Evolutionary conservation across 768 basidiomycete species (phyloP), one percentile per base, ranked within the genome.

Genomic region (Peribolospora kevripleyi): DNA sequence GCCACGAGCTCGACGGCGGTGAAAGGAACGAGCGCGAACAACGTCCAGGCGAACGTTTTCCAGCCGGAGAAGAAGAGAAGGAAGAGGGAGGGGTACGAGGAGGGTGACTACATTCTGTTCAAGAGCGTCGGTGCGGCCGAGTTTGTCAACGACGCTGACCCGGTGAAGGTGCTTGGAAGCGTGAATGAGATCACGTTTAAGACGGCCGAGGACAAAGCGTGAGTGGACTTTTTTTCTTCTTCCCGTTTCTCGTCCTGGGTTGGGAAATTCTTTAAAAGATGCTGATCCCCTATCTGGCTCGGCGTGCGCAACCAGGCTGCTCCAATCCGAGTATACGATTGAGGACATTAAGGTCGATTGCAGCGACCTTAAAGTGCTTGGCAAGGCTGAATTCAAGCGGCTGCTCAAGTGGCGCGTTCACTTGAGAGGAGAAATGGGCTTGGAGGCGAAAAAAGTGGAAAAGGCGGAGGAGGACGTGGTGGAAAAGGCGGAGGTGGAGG

Each of bases 61-160:
- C 85, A 90, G 60, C 93, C 93, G 2, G 88, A 91, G 68, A 97
- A 93, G 72, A 93, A 90, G 68, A 75, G 88, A 46, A 74, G 93
- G 55, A 77, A 83, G 59, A 78, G 93, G 61, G 86, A 87, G 50
- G 93, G 93, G 59, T 98, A 98, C 64, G 84, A 78, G 10, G 93
- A 98, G 43, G 88, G 87, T 36, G 82, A 91, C 63, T 84, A 86
- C 65, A 91, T 79, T 3, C 73, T 95, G 14, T 93, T 85, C 73
- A 83, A 81, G 63, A 72, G 77, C 48, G 69, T 76, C 14, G 65
- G 75, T 13, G 84, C 80, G 4, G 70, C 73, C 7, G 77, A 83
- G 40, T 95, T 90, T 65, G 69, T 97, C 54, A 60, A 70, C 40
- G 71, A 70, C 48, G 57, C 65, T 10, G 88, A 97, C 65, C 82